A percentile compares a stretch with the other conserved stretches of the same genome.
phyloP scores from a whole-genome alignment of 31 red algal species.

The Odonthalia washingtoniensis region DNA sequence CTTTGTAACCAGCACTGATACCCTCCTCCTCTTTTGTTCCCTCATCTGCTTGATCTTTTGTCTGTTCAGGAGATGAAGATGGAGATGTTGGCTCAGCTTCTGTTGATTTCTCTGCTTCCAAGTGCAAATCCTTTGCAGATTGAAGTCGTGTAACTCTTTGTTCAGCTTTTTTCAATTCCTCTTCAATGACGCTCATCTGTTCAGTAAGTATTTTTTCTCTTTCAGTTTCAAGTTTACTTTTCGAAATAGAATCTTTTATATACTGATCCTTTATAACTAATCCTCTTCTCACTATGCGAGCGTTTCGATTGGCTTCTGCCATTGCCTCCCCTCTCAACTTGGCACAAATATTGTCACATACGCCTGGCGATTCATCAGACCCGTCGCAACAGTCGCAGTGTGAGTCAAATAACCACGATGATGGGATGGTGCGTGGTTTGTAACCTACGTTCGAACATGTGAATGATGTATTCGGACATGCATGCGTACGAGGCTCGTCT shows the following conservation, averaged over 20 bases:
- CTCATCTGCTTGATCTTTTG: too few species aligned
- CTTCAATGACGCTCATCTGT: slow-evolving; percentile 34
- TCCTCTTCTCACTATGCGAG: slow-evolving; percentile 47
- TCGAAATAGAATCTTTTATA: background rate
- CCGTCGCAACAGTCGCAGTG: slow-evolving; percentile 97
- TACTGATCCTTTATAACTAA: slow-evolving; percentile 24
- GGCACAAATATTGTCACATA: slow-evolving; percentile 71
- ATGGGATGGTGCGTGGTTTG: slow-evolving; percentile 32
- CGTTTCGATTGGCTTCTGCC: slow-evolving; percentile 31
- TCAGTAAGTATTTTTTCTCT: slow-evolving; percentile 38
- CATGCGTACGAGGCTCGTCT: slow-evolving; percentile 89
- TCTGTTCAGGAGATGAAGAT: too few species aligned
- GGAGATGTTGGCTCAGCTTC: background rate
- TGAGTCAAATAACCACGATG: slow-evolving; percentile 82
- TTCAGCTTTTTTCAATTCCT: slow-evolving; percentile 2
- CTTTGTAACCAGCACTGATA: too few species aligned
- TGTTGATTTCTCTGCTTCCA: background rate
- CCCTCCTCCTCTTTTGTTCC: slow-evolving; percentile 6
- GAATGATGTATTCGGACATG: slow-evolving; percentile 68
- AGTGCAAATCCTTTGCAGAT: slow-evolving; percentile 7
- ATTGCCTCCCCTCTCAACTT: background rate
- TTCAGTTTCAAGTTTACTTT: background rate
- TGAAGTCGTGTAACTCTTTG: slow-evolving; percentile 9
- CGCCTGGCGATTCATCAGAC: slow-evolving; percentile 75
- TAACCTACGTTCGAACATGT: slow-evolving; percentile 35